Evolutionary conservation across 495 filamentous ascomycete genomes (phyloP).

Genomic region (Immersiella caudata): DNA sequence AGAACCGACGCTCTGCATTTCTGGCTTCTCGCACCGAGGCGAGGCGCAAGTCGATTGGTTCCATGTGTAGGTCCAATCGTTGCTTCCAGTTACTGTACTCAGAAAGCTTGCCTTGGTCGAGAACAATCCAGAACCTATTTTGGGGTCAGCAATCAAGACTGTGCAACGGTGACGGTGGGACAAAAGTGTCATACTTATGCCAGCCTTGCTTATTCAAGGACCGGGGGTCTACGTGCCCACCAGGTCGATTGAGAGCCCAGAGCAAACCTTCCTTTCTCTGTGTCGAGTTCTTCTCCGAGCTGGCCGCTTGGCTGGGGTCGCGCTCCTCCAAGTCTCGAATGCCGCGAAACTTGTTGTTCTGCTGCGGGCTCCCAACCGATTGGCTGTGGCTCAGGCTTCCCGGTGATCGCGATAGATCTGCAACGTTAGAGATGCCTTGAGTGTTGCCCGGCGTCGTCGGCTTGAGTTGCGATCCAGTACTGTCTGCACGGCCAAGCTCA

Average conservation of each 20-base stretch:
- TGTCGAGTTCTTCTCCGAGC: constrained; percentile 53
- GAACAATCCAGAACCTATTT: constrained; percentile 91
- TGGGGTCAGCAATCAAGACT: constrained; percentile 16
- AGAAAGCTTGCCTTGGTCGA: constrained; percentile 93
- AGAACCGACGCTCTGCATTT: constrained; percentile 92
- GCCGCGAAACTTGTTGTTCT: constrained; percentile 76
- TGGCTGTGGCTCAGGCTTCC: constrained; percentile 42
- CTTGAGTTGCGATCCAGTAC: constrained; percentile 67
- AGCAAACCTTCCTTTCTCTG: constrained; percentile 85
- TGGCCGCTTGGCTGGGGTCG: constrained; percentile 53
- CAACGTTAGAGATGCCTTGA: constrained; percentile 28
- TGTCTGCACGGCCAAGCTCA: constrained; percentile 71
- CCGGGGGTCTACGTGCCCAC: constrained; percentile 92
- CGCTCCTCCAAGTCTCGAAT: constrained; percentile 89
- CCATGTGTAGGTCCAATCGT: constrained; percentile 93
- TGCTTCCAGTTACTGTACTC: constrained; percentile 99
- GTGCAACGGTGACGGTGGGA: neutral
- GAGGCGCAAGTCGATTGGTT: constrained; percentile 95
- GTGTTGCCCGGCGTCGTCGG: constrained; percentile 42
- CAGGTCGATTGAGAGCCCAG: constrained; percentile 91
- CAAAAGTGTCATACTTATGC: constrained; percentile 80
- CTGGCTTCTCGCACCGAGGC: constrained; percentile 95
- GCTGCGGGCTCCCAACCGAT: constrained; percentile 51
- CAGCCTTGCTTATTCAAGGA: constrained; percentile 95
- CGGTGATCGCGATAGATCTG: constrained; percentile 49